Conservation (phyloP, 495 filamentous ascomycete genomes). For the Thozetella sp. region DNA sequence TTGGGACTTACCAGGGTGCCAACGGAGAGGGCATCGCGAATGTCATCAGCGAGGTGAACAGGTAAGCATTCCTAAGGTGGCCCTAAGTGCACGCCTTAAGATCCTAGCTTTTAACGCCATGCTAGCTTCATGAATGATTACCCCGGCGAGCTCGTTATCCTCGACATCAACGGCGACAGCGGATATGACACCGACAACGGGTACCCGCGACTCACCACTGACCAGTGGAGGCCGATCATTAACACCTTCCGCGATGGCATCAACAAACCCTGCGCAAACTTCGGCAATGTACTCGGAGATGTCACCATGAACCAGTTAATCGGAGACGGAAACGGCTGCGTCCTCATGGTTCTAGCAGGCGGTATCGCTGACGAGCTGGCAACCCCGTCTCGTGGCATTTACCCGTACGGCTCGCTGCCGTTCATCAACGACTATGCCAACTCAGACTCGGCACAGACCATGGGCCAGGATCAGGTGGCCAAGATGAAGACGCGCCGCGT, state of each 20-base stretch:
- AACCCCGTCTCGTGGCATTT: neutral
- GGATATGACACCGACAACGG: conserved; percentile 8
- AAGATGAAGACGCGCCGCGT: neutral
- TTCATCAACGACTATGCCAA: neutral
- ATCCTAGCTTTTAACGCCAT: neutral
- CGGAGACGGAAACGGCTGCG: conserved; percentile 14
- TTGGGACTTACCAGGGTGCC: neutral
- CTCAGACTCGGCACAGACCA: neutral
- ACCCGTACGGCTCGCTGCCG: neutral
- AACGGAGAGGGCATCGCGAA: conserved; percentile 8
- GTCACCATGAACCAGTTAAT: conserved; percentile 7
- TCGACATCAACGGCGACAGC: neutral
- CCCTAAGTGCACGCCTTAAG: neutral
- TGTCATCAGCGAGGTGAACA: conserved; percentile 10
- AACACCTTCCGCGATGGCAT: conserved; percentile 5
- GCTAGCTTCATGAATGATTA: conserved; percentile 6
- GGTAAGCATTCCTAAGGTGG: neutral
- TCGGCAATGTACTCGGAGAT: neutral
- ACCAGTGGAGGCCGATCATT: neutral
- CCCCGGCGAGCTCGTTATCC: conserved; percentile 17
- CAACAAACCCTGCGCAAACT: conserved; percentile 10
- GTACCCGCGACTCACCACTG: neutral
- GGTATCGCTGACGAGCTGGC: neutral
- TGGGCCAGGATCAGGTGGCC: neutral
- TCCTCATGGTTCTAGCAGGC: conserved; percentile 7